These are phyloP conservation scores for Exophiala sp. DNA, from an alignment of 2,329 filamentous ascomycete genomes.

Conservation along the genomic window DNA sequence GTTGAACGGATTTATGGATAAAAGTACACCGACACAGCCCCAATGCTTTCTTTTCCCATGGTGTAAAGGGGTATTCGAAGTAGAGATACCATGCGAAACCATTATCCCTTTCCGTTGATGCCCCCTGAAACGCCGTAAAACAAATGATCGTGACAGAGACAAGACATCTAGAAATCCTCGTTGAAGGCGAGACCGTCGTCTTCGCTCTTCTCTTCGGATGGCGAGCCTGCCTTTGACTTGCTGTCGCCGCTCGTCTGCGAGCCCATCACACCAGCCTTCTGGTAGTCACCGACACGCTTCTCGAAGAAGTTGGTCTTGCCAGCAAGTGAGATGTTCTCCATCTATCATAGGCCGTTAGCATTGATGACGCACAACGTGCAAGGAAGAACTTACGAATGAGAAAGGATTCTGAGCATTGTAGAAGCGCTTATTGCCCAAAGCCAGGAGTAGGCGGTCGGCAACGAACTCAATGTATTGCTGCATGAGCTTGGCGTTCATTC, in stretches of 20 bases:
- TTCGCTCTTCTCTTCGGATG: conserved; percentile 41
- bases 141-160: conserved; percentile 8
- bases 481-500: conserved; percentile 97
- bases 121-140: conserved; percentile 12
- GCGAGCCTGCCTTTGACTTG: conserved; percentile 46
- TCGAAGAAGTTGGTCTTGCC: conserved; percentile 99
- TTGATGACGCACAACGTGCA: neutral
- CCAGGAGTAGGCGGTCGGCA: conserved; percentile 86
- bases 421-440: conserved; percentile 89
- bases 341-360: conserved; percentile 37
- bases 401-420: conserved; percentile 95
- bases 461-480: conserved; percentile 99
- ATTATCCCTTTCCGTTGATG: neutral
- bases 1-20: neutral
- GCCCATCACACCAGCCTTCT: conserved; percentile 98
- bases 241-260: conserved; percentile 75
- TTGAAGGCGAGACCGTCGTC: conserved; percentile 78
- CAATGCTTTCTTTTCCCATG: conserved; percentile 11
- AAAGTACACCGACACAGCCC: neutral
- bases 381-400: conserved; percentile 62
- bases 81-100: conserved; percentile 6
- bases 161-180: conserved; percentile 80
- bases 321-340: conserved; percentile 98
- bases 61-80: conserved; percentile 16
- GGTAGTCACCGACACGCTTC: conserved; percentile 99